Evolutionary conservation across 371 early-diverging fungal species (phyloP), one percentile per base, ranked within the genome.

Genomic region (Chytridium lagenaria): DNA sequence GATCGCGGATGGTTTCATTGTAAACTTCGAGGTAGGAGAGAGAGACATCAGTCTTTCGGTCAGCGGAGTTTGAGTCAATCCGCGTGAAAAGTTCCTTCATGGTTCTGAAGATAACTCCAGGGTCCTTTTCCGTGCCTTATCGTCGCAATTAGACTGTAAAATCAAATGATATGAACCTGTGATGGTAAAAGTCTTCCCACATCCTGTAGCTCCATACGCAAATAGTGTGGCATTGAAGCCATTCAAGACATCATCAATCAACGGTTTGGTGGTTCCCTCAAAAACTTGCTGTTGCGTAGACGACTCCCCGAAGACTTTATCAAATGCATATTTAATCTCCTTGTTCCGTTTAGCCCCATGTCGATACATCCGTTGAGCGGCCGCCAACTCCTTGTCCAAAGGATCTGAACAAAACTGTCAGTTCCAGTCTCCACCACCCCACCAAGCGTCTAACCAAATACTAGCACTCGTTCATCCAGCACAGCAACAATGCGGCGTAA

Each of bases 11-110:
- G 22, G 92, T 91, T 78, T 99, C 99, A 71, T 98, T 98, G 83
- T 99, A 99, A 36, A 99, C 92, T 78, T 99, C 98, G 66, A 96
- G 81, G 71, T 94, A 96, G 0, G 94, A 93, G 7, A 96, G 65
- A n/a, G 89, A 79, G 1, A 88, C 83, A 37, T 80, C 76, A 61
- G 70, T 72, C 31, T 40, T 40, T 5, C 12, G n/a, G 2, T 68
- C 67, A 22, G 28, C 50, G 22, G 2, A 19, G 36, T 37, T 68
- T 5, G 1, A 26, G 23, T 19, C 57, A 36, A 94, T 87, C 12
- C 88, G 79, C 30, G 79, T 83, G 75, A 91, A 94, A 28, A 94
- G 86, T 69, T 92, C 90, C 69, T 85, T 83, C 87, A 93, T 88
- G 1, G 93, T 88, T 37, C 88, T 79, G 39, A 86, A 84, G 34